phyloP scores from a whole-genome alignment of 768 basidiomycete genomes.

The Epithele typhae region DNA sequence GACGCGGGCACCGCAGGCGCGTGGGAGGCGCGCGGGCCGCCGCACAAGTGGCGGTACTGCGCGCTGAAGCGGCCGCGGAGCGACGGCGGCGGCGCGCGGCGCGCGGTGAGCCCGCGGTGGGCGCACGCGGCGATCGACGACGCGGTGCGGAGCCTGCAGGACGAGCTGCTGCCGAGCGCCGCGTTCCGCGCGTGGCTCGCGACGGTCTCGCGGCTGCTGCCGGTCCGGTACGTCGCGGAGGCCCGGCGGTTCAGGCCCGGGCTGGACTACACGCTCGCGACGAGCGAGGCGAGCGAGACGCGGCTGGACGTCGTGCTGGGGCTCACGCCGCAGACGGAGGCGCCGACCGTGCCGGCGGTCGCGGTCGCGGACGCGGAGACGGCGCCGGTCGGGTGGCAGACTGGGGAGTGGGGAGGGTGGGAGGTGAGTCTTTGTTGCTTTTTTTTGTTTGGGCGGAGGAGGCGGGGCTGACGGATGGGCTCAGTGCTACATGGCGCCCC shows the following conservation, averaged over 20 bases:
- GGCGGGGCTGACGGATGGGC: too few relatives aligned
- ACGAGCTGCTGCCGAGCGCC: conserved; percentile 69
- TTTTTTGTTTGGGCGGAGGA: conserved; percentile 1
- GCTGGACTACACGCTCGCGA: conserved; percentile 92
- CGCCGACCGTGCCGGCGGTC: conserved; percentile 23
- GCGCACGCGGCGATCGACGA: conserved; percentile 50
- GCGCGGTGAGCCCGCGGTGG: conserved; percentile 47
- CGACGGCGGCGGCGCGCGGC: conserved; percentile 39
- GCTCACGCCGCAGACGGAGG: conserved; percentile 62
- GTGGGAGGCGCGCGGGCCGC: conserved; percentile 82
- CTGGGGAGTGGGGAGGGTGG: conserved; percentile 89
- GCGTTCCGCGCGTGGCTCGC: conserved; percentile 93
- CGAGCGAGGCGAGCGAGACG: conserved; percentile 76
- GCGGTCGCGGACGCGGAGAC: conserved; percentile 22
- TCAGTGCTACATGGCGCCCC: conserved; percentile 92
- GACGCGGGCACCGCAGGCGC: conserved; percentile 45
- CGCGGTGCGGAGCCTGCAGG: conserved; percentile 65
- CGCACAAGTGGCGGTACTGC: conserved; percentile 94
- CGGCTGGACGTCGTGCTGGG: conserved; percentile 84
- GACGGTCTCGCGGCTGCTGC: conserved; percentile 65
- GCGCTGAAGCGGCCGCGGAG: conserved; percentile 40
- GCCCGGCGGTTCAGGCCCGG: conserved; percentile 89
- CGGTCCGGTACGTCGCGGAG: conserved; percentile 68
- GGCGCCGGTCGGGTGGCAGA: conserved; percentile 52
- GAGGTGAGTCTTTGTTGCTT: conserved; percentile 50